Percentiles rank a stretch among this genome's conserved stretches.
phyloP scores from a whole-genome alignment of 75 land plant species.

The Cunninghamia lanceolata region DNA sequence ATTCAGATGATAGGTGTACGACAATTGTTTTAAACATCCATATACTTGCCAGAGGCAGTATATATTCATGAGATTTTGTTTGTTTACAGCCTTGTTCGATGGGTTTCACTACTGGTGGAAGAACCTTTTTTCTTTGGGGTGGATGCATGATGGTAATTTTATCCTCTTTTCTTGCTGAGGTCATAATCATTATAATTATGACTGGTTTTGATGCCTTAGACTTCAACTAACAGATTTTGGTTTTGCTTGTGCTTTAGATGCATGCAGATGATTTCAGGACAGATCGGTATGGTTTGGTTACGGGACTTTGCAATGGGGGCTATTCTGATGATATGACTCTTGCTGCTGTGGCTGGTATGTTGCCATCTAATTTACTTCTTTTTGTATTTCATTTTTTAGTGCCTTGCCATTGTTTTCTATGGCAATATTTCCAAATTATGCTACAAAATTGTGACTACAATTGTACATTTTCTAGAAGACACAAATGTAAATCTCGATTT shows the following conservation, averaged over 20 bases:
- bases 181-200: neutral
- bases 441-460: neutral
- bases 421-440: neutral
- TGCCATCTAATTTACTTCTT: neutral
- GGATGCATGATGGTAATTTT: slow-evolving; percentile 96
- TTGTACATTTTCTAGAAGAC: neutral
- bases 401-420: neutral
- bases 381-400: neutral
- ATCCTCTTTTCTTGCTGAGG: neutral
- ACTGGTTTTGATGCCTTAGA: neutral
- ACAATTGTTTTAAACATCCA: neutral
- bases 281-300: slow-evolving; percentile 80
- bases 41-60: neutral
- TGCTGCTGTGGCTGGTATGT: slow-evolving; percentile 94
- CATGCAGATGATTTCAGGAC: slow-evolving; percentile 98
- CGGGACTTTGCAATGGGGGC: slow-evolving; percentile 89
- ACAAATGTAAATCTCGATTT: neutral
- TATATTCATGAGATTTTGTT: neutral
- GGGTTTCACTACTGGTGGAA: slow-evolving; percentile 99
- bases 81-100: slow-evolving; percentile 92
- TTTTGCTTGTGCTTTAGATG: slow-evolving; percentile 57
- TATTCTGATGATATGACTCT: slow-evolving; percentile 99
- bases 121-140: slow-evolving; percentile 98
- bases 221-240: neutral
- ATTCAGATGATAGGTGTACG: neutral